Evolutionary conservation across 2,329 filamentous ascomycete genomes (phyloP).

Genomic region (Alternaria viburni): DNA sequence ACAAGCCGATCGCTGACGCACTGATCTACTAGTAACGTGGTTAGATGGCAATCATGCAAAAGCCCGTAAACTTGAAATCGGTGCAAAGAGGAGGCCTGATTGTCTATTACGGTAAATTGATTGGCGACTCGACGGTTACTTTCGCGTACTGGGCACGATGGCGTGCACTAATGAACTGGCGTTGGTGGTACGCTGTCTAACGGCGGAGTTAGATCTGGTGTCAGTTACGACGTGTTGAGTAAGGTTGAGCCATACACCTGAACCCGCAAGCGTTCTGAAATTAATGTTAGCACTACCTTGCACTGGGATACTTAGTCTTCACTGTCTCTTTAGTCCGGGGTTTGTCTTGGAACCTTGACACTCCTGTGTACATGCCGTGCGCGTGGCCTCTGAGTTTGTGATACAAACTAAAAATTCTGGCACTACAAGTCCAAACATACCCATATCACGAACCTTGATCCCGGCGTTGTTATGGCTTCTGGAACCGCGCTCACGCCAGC

Average conservation of each 20-base stretch:
- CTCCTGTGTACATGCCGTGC: not conserved
- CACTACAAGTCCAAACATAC: not conserved
- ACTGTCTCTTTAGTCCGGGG: not conserved
- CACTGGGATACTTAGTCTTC: not conserved
- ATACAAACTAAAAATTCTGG: not conserved
- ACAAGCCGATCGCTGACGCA: not conserved
- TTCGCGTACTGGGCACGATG: not conserved
- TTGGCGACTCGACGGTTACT: not conserved
- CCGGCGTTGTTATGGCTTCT: not conserved
- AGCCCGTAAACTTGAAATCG: not conserved
- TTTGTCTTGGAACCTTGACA: not conserved
- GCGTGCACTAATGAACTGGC: not conserved
- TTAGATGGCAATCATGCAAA: not conserved
- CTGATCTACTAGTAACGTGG: not conserved
- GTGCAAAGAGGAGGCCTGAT: not conserved
- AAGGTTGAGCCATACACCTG: not conserved
- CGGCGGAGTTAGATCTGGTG: not conserved
- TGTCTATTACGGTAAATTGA: not conserved
- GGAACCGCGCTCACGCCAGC: not conserved
- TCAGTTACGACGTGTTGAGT: not conserved
- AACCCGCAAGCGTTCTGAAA: not conserved
- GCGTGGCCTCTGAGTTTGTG: not conserved
- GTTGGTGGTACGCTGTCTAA: not conserved
- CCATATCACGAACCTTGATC: not conserved
- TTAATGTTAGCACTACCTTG: not conserved